Evolutionary conservation across 2,329 filamentous ascomycete genomes (phyloP).

Genomic region (Colletotrichum simmondsii): DNA sequence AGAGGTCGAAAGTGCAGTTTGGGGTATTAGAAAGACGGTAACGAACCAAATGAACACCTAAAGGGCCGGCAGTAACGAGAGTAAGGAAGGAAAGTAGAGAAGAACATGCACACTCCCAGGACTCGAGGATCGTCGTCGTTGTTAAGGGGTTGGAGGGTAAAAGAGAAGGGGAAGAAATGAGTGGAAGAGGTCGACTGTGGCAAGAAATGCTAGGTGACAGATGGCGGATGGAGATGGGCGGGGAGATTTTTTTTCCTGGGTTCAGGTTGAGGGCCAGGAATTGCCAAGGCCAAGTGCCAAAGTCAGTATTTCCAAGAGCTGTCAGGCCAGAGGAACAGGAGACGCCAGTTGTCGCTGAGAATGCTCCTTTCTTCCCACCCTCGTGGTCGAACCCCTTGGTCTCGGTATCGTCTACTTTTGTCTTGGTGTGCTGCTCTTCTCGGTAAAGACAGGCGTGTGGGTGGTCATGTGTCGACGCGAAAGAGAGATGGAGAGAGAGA

Average conservation of each 20-base stretch:
- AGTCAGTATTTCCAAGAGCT: conserved; percentile 11
- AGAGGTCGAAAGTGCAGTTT: neutral
- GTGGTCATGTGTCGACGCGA: neutral
- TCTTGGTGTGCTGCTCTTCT: conserved; percentile 10
- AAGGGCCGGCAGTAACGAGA: conserved; percentile 2
- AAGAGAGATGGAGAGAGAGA: conserved; percentile 5
- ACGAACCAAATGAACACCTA: conserved; percentile 5
- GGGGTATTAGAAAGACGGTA: conserved; percentile 27
- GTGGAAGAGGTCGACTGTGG: conserved; percentile 8
- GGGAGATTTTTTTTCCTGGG: neutral
- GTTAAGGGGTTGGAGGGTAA: neutral
- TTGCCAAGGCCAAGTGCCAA: conserved; percentile 8
- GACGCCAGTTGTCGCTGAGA: neutral
- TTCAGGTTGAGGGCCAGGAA: neutral
- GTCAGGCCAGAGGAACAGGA: neutral
- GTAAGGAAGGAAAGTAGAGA: neutral
- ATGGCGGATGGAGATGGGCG: neutral
- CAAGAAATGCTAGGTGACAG: conserved; percentile 13
- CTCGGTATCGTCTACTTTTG: conserved; percentile 22
- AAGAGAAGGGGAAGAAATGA: neutral
- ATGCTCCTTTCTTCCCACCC: neutral
- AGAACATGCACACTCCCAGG: conserved; percentile 1
- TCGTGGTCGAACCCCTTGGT: neutral
- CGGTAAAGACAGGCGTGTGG: neutral
- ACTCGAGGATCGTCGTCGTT: conserved; percentile 13